Percentiles rank a stretch among this genome's conserved stretches.
Conservation (phyloP, 305 asterid species). For the Salvia sclarea region DNA sequence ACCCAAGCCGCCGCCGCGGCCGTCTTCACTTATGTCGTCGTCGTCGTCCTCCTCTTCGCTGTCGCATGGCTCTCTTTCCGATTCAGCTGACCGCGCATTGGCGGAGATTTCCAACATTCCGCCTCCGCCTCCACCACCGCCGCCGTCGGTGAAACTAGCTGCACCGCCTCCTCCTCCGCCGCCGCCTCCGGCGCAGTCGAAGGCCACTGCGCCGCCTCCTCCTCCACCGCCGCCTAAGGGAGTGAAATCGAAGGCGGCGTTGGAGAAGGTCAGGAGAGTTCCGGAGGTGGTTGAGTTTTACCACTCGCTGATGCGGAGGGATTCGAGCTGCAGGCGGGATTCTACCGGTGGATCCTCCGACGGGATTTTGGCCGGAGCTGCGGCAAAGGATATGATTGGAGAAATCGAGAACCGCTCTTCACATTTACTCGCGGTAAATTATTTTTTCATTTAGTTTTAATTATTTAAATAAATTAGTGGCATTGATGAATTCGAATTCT, state of each 20-base stretch:
- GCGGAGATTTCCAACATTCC: constrained; percentile 66
- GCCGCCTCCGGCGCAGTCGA: constrained; percentile 32
- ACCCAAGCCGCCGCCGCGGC: constrained; percentile 88
- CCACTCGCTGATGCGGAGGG: constrained; percentile 90
- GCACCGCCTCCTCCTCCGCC: constrained; percentile 54
- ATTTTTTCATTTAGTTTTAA: too few species aligned
- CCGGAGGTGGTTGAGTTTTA: constrained; percentile 97
- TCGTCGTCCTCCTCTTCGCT: constrained; percentile 51
- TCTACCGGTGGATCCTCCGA: constrained; percentile 46
- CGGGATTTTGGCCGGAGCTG: constrained; percentile 46
- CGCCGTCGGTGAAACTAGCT: constrained; percentile 26
- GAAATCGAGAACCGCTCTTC: constrained; percentile 95
- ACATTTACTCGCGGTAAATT: constrained; percentile 85
- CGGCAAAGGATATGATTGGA: constrained; percentile 92
- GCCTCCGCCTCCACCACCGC: constrained; percentile 56
- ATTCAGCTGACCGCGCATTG: constrained; percentile 72
- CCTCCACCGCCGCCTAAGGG: constrained; percentile 78
- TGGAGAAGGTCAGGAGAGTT: constrained; percentile 69
- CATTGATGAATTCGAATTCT: background rate
- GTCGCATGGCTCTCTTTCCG: constrained; percentile 47
- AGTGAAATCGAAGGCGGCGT: constrained; percentile 42
- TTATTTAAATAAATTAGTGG: background rate
- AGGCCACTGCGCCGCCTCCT: constrained; percentile 48
- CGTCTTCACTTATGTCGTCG: constrained; percentile 42
- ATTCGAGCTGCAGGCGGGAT: constrained; percentile 64